phyloP scores from a whole-genome alignment of 345 rosid species.

The Salix purpurea region DNA sequence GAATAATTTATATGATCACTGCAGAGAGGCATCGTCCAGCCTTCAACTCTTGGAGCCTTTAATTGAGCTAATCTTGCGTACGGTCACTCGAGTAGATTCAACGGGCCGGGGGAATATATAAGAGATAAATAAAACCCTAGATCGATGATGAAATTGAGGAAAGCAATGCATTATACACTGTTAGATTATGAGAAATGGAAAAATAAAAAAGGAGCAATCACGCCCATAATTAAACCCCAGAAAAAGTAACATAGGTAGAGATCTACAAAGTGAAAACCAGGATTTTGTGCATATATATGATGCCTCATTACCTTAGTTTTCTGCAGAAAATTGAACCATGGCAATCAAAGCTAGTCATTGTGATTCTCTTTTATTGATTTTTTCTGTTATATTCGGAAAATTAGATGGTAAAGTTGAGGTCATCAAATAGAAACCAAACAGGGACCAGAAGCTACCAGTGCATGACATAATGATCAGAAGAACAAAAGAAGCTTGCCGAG shows the following conservation, averaged over 20 bases:
- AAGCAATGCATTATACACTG: not conserved
- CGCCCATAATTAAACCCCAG: not conserved
- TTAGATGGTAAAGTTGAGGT: not conserved
- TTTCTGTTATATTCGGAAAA: not conserved
- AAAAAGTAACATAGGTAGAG: not conserved
- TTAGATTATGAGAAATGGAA: not conserved
- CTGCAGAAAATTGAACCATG: not conserved
- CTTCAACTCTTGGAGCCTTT: not conserved
- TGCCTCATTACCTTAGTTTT: not conserved
- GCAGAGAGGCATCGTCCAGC: not conserved
- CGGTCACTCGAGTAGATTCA: not conserved
- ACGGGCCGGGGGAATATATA: not conserved
- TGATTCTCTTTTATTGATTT: not conserved
- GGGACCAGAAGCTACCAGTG: not conserved
- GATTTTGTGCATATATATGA: no score
- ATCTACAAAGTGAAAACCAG: not conserved
- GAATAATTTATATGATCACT: not conserved
- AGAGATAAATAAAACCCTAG: slow-evolving; percentile 8
- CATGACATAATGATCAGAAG: not conserved
- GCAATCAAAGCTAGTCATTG: not conserved
- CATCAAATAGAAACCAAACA: not conserved
- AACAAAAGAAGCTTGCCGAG: not conserved
- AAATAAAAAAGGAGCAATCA: not conserved
- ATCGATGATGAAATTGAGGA: not conserved
- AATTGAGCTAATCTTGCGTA: not conserved